Conservation (phyloP, 345 rosid species). For the Barbarea vulgaris region DNA sequence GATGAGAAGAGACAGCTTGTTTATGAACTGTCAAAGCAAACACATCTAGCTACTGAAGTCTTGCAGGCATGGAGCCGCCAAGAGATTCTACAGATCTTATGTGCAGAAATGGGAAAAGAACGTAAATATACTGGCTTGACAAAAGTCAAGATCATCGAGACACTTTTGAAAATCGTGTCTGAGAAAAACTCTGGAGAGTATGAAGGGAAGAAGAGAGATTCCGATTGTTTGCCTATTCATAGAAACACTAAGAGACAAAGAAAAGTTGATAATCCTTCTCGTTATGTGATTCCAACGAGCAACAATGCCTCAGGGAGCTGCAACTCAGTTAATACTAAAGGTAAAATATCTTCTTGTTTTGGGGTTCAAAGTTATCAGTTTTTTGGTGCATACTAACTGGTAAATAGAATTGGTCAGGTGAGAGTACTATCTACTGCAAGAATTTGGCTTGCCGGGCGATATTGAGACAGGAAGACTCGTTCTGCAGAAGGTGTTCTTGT, state of each 20-base stretch:
- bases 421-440: constrained; percentile 47
- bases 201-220: constrained; percentile 47
- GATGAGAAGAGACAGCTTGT: constrained; percentile 72
- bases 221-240: constrained; percentile 35
- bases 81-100: constrained; percentile 79
- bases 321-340: constrained; percentile 34
- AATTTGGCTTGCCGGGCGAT: constrained; percentile 73
- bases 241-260: constrained; percentile 37
- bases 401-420: constrained; percentile 31
- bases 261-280: constrained; percentile 39
- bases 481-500: constrained; percentile 87
- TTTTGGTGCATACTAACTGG: constrained; percentile 24
- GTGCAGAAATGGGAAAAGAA: constrained; percentile 87
- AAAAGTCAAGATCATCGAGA: constrained; percentile 74
- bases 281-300: constrained; percentile 34
- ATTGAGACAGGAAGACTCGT: constrained; percentile 48
- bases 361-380: not conserved
- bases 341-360: not conserved
- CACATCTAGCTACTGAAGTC: constrained; percentile 62
- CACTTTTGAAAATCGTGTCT: constrained; percentile 63
- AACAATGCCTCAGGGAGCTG: constrained; percentile 37
- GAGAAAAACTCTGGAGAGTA: constrained; percentile 54
- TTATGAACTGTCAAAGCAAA: constrained; percentile 57
- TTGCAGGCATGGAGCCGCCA: constrained; percentile 73
- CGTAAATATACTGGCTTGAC: constrained; percentile 74